Base-by-base conservation (phyloP, 495 filamentous ascomycete species). In the Penicillium fimorum region DNA sequence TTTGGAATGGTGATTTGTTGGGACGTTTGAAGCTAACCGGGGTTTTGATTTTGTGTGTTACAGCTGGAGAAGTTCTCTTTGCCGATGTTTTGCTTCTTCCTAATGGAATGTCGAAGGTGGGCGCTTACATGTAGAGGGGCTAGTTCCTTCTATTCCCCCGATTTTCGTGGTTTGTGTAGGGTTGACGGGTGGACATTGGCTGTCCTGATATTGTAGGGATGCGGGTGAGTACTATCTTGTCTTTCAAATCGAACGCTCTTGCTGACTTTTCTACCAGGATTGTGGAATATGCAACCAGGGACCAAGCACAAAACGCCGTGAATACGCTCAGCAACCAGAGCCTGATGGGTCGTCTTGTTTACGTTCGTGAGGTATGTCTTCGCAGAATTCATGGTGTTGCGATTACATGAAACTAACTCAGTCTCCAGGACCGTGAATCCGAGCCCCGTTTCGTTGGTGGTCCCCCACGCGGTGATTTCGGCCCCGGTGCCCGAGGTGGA, bases 21-120 rank as follows among this genome's bases (percentile, higher is more conserved):
- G 50, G 47, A 64, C 60, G 51, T 59, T 50, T 37, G 61, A 62
- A 63, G 66, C 75, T 79, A 47, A 64, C 50, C 43, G 55, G 52
- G 66, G 65, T 59, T 55, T 42, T 49, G 38, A 56, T 69, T 62
- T 56, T 53, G 48, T 51, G 42, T 53, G 66, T 57, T 68, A 68
- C 74, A 98, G 94, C 94, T 81, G 94, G 94, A 84, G 94, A 97
- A 73, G 95, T 97, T 78, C 86, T 97, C 80, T 98, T 95, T 79
- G 94, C 94, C 85, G 94, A 98, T 84, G 93, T 98, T 70, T 88
- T 98, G 76, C 84, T 96, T 76, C 92, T 98, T 91, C 95, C 95
- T 71, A 98, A 98, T 86, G 94, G 94, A 91, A 98, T 98, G 94
- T 97, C 93, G 90, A 98, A 98, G 95, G 94, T 97, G 91, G 91